Evolutionary conservation across 768 basidiomycete genomes (phyloP).

Genomic region (Scleroderma bovista): DNA sequence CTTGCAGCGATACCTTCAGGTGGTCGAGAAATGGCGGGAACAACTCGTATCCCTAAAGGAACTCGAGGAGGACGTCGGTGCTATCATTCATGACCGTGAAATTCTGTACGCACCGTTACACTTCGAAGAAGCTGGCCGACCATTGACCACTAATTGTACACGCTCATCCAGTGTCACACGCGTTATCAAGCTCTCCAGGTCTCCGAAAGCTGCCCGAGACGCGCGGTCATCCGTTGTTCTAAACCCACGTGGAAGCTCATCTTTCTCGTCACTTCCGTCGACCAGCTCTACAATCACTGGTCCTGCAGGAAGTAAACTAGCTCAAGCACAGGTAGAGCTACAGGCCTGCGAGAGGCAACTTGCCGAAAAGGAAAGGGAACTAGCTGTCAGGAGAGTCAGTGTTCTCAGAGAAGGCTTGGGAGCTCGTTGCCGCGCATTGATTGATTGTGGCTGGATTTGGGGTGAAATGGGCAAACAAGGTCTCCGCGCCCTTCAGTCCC

Average conservation of each 20-base stretch:
- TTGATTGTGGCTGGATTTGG: conserved; percentile 68
- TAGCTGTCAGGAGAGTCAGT: conserved; percentile 46
- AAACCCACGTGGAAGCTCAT: conserved; percentile 30
- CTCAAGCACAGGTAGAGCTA: conserved; percentile 65
- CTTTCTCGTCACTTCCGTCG: conserved; percentile 39
- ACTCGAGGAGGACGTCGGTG: conserved; percentile 68
- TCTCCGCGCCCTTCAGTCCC: conserved; percentile 27
- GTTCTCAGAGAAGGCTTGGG: conserved; percentile 59
- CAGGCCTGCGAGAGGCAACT: conserved; percentile 80
- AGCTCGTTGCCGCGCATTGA: conserved; percentile 56
- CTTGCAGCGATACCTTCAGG: conserved; percentile 50
- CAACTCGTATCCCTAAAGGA: conserved; percentile 54
- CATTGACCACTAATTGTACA: neutral
- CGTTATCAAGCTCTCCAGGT: conserved; percentile 72
- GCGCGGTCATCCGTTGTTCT: conserved; percentile 27
- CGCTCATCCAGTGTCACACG: conserved; percentile 55
- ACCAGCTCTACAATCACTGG: conserved; percentile 19
- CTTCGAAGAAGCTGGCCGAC: neutral
- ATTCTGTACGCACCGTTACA: conserved; percentile 56
- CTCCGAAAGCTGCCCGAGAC: conserved; percentile 38
- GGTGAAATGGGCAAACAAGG: conserved; percentile 61
- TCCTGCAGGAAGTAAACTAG: conserved; percentile 41
- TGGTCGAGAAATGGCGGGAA: conserved; percentile 63
- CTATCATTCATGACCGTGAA: conserved; percentile 69
- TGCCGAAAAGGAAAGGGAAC: conserved; percentile 60